These are phyloP conservation scores for Rutidosis leptorrhynchoides DNA, from an alignment of 129 eudicot species.

Conservation along the genomic window DNA sequence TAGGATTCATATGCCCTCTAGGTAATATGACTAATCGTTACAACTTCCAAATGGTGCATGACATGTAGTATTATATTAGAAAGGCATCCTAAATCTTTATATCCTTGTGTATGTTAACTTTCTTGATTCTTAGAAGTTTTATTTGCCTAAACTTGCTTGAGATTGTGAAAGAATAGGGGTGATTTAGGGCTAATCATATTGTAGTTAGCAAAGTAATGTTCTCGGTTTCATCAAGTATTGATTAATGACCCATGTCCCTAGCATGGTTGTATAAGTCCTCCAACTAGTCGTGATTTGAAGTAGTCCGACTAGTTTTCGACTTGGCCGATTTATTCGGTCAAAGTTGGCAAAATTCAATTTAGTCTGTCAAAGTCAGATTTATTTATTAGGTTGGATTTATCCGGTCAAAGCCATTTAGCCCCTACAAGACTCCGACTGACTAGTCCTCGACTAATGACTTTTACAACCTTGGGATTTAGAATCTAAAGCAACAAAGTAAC, in stretches of 20 bases:
- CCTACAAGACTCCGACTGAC: too few species aligned
- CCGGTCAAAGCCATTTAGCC: too few species aligned
- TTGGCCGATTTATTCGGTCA: too few species aligned
- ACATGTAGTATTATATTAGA: neutral
- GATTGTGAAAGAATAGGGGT: neutral
- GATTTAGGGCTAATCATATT: neutral
- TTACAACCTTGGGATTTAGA: too few species aligned
- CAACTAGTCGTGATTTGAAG: too few species aligned
- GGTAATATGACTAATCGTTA: neutral
- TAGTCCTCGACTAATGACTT: too few species aligned
- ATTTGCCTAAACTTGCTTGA: neutral
- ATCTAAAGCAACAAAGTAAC: neutral
- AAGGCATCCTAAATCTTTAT: neutral
- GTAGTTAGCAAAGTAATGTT: neutral
- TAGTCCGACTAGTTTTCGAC: too few species aligned
- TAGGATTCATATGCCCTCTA: neutral
- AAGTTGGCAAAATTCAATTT: too few species aligned
- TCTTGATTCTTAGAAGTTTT: neutral
- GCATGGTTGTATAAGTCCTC: too few species aligned
- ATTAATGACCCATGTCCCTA: neutral
- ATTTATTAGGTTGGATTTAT: too few species aligned
- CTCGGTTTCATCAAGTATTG: neutral
- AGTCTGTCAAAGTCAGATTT: too few species aligned
- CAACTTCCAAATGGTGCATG: neutral
- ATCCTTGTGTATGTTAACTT: neutral